These are phyloP conservation scores for Suillus placidus DNA, from an alignment of 768 basidiomycete species.

Conservation along the genomic window DNA sequence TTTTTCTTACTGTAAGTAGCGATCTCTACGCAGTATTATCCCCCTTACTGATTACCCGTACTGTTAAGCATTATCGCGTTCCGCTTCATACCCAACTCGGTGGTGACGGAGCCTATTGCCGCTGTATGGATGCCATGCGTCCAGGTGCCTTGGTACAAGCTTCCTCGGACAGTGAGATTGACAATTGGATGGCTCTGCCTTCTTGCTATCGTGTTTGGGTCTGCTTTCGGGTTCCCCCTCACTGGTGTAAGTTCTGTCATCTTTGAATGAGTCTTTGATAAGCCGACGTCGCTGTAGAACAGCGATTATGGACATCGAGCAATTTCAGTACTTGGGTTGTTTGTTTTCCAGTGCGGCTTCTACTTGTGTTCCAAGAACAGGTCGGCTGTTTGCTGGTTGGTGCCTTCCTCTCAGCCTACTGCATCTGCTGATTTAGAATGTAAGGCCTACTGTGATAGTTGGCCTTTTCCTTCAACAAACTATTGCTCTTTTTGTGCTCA, in stretches of 20 bases:
- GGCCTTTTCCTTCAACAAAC: conserved; percentile 85
- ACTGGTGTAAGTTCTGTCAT: conserved; percentile 43
- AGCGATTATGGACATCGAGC: conserved; percentile 78
- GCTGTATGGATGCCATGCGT: conserved; percentile 71
- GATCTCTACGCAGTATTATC: not conserved
- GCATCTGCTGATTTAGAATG: conserved; percentile 77
- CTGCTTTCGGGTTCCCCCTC: conserved; percentile 80
- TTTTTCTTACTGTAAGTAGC: conserved; percentile 67
- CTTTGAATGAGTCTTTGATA: conserved; percentile 12
- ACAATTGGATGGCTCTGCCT: conserved; percentile 77
- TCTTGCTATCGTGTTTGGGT: conserved; percentile 78
- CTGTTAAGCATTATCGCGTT: conserved; percentile 69
- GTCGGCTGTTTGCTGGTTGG: conserved; percentile 70
- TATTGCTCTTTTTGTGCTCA: conserved; percentile 88
- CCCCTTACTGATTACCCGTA: not conserved
- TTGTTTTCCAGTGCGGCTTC: conserved; percentile 79
- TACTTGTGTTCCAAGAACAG: conserved; percentile 67
- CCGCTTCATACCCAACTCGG: conserved; percentile 77
- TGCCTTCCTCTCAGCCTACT: not conserved
- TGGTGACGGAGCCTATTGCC: conserved; percentile 70
- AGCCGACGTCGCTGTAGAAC: conserved; percentile 38
- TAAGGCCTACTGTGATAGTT: conserved; percentile 83
- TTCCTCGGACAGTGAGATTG: conserved; percentile 58
- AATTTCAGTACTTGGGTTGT: conserved; percentile 78
- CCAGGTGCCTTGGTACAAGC: conserved; percentile 65